Evolutionary conservation across 2,329 filamentous ascomycete genomes (phyloP).

Genomic region (Sclerotinia subarctica): DNA sequence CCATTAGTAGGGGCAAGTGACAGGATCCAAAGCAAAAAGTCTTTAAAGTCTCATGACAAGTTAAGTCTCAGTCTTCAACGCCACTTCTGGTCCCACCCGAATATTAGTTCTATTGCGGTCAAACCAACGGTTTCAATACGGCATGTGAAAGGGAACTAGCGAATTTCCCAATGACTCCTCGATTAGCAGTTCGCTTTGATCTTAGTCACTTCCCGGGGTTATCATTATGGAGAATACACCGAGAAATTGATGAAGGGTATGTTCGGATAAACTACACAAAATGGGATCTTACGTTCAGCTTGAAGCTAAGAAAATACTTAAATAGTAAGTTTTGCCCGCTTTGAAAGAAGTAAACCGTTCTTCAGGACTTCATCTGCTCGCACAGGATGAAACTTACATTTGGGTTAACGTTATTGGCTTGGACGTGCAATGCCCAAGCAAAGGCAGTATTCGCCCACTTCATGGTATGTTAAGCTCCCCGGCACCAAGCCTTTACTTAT

Average conservation of each 20-base stretch:
- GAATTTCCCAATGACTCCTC: no score
- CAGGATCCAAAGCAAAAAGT: no score
- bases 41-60: no score
- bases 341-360: neutral
- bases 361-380: neutral
- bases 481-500: neutral
- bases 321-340: neutral
- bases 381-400: neutral
- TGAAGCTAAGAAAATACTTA: neutral
- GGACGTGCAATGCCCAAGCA: neutral
- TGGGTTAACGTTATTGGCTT: neutral
- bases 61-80: no score
- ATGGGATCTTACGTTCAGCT: neutral
- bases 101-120: no score
- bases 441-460: constrained; percentile 13
- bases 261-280: neutral
- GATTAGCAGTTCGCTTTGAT: no score
- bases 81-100: no score
- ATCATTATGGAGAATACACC: neutral
- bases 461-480: constrained; percentile 1
- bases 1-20: no score
- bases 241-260: neutral
- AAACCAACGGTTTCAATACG: no score
- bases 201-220: neutral
- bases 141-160: no score